phyloP scores from a whole-genome alignment of 176 grass and related monocot species.

The Phyllostachys edulis region DNA sequence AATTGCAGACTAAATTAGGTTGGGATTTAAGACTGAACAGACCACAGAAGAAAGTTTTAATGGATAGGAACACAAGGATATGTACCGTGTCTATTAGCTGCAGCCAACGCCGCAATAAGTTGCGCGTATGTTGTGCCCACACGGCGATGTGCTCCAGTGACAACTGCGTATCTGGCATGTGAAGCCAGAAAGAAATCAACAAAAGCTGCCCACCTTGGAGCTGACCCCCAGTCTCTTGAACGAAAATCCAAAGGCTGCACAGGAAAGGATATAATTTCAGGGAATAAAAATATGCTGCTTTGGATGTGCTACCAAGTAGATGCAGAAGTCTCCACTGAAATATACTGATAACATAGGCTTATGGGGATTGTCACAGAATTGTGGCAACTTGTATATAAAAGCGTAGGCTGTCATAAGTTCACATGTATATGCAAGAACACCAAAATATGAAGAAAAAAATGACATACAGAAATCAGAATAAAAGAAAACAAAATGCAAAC shows the following conservation, averaged over 20 bases:
- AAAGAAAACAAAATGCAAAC: not conserved
- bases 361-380: not conserved
- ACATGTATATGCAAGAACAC: not conserved
- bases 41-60: not conserved
- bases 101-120: conserved; percentile 73
- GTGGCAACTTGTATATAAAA: not conserved
- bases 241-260: conserved; percentile 55
- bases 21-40: not conserved
- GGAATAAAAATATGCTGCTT: not conserved
- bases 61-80: not conserved
- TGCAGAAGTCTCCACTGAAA: not conserved
- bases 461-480: not conserved
- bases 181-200: conserved; percentile 93
- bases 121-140: conserved; percentile 79
- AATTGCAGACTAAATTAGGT: not conserved
- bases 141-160: conserved; percentile 78
- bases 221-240: conserved; percentile 75
- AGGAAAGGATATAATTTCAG: conserved; percentile 5
- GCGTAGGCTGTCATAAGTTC: not conserved
- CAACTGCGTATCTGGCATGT: conserved; percentile 55
- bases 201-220: conserved; percentile 84
- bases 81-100: conserved; percentile 61
- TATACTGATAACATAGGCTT: not conserved
- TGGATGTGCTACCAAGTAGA: not conserved
- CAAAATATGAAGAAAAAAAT: not conserved